Evolutionary conservation across 2,329 filamentous ascomycete genomes (phyloP).

Genomic region (Aspergillus hiratsukae): DNA sequence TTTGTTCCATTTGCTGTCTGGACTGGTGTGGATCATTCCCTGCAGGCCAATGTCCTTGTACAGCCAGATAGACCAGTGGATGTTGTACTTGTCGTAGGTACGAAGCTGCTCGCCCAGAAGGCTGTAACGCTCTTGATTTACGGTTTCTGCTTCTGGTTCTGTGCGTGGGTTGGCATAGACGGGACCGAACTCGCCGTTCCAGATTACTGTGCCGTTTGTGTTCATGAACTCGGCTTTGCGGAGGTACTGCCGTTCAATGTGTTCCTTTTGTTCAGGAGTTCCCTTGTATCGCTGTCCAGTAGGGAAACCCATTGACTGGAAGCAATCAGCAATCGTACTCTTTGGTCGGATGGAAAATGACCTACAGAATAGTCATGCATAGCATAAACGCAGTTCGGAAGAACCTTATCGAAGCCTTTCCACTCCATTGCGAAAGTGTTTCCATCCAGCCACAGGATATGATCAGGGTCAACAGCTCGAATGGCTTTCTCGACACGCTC

Average conservation of each 20-base stretch:
- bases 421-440: constrained; percentile 47
- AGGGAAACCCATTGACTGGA: constrained; percentile 40
- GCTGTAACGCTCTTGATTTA: constrained; percentile 44
- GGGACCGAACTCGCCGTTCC: constrained; percentile 53
- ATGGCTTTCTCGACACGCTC: constrained; percentile 45
- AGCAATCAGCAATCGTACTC: background rate
- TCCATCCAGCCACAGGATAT: constrained; percentile 45
- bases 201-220: constrained; percentile 40
- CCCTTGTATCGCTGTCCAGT: constrained; percentile 39
- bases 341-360: background rate
- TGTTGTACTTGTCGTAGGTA: constrained; percentile 50
- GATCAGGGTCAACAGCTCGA: constrained; percentile 42
- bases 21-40: constrained; percentile 51
- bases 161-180: constrained; percentile 33
- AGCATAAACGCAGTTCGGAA: constrained; percentile 45
- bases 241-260: constrained; percentile 40
- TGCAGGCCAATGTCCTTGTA: constrained; percentile 57
- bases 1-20: constrained; percentile 47
- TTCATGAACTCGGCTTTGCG: constrained; percentile 49
- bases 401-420: constrained; percentile 38
- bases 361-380: constrained; percentile 41
- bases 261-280: constrained; percentile 37
- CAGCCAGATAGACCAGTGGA: constrained; percentile 58
- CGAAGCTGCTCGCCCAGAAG: constrained; percentile 46
- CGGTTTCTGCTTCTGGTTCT: constrained; percentile 31